Evolutionary conservation across 1,139 yeast species (phyloP), one percentile per base, ranked within the genome.

Genomic region (Protomyces macrosporus): DNA sequence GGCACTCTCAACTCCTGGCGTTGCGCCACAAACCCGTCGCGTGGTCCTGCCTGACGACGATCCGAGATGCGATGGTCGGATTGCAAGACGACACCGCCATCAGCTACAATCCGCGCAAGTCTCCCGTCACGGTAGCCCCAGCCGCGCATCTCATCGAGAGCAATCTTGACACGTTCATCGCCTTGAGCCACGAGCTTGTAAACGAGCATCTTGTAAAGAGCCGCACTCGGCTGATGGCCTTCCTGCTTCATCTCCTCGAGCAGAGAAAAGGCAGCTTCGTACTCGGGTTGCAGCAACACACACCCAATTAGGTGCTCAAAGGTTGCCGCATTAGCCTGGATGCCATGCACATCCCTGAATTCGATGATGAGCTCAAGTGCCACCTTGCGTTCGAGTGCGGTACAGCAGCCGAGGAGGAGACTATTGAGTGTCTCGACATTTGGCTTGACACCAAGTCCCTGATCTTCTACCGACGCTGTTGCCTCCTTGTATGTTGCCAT

Each of bases 181-280:
- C 37, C 36, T 16, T 36, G 35, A 14, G 52, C 34, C 7, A 61
- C 55, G 33, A 62, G 55, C 12, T 53, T 58, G 9, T 40, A 42
- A 42, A 61, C 40, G 32, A 61, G 37, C 34, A 50, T 32, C 6
- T 32, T 42, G 45, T 61, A 61, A 6, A 51, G 42, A 30, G 34
- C 45, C 6, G 30, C 35, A 23, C 56, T 16, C 5, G 64, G 64
- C 33, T 55, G 56, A 35, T 42, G 53, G 3, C 64, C 64, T 32
- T 52, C 64, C 45, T 45, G 52, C 57, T 61, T 61, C 64, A 55
- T 55, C 45, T 55, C 60, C 45, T 61, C 64, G n/a, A 61, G 52
- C 4, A 48, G 48, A 10, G 35, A 6, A 53, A 61, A 61, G 6
- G 56, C 60, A 10, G 57, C 64, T 36, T 61, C 64, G 60, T 61